Percentiles rank a stretch among this genome's conserved stretches.
Evolutionary conservation across 768 basidiomycete species (phyloP).

Genomic region (Cystobasidium ongulense): DNA sequence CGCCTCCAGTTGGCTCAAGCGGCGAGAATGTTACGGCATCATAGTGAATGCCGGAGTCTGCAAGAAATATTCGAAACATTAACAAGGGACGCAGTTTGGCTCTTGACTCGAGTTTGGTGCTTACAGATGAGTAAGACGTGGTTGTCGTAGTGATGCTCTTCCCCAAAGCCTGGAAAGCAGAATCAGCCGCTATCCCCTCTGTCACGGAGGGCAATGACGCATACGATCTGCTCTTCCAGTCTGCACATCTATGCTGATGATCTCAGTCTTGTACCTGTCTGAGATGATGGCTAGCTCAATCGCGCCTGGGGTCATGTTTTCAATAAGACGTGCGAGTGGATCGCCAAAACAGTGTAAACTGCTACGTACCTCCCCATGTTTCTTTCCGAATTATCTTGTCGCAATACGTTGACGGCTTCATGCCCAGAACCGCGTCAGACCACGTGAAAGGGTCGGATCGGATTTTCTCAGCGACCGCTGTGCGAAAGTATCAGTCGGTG

Average conservation of each 20-base stretch:
- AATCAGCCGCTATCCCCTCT: neutral
- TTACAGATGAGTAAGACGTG: constrained; percentile 11
- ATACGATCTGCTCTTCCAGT: constrained; percentile 31
- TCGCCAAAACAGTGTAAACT: neutral
- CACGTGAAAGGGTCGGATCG: constrained; percentile 20
- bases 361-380: constrained; percentile 23
- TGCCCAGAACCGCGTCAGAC: constrained; percentile 25
- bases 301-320: neutral
- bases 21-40: constrained; percentile 82
- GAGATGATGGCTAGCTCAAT: constrained; percentile 30
- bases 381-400: neutral
- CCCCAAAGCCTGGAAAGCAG: constrained; percentile 17
- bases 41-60: constrained; percentile 52
- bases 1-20: constrained; percentile 57
- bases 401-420: constrained; percentile 19
- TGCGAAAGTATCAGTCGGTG: neutral
- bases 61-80: neutral
- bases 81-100: neutral
- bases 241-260: constrained; percentile 25
- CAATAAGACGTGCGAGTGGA: neutral
- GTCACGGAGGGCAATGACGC: neutral
- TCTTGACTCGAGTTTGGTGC: neutral
- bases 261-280: constrained; percentile 7
- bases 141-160: constrained; percentile 15
- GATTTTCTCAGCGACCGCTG: constrained; percentile 14